A percentile compares a stretch with the other conserved stretches of the same genome.
These are phyloP conservation scores for Picea mariana DNA, from an alignment of 83 land plant species.

Conservation along the genomic window DNA sequence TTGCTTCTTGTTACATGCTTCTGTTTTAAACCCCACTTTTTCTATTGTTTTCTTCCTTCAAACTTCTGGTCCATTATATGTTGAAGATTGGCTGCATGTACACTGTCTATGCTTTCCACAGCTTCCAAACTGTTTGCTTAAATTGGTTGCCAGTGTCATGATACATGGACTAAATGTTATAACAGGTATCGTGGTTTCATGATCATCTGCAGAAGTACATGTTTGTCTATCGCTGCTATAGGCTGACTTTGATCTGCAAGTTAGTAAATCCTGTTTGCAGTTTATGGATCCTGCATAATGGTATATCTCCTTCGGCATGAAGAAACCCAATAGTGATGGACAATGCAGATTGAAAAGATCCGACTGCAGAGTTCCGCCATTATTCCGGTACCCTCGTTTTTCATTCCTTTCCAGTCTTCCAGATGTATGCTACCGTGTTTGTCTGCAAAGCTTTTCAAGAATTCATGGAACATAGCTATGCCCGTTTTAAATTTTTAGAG, in stretches of 20 bases:
- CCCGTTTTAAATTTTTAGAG: neutral
- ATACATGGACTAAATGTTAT: no score
- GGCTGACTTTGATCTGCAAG: constrained; percentile 1
- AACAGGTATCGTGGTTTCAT: no score
- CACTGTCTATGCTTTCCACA: neutral
- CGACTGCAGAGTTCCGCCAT: neutral
- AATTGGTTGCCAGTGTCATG: no score
- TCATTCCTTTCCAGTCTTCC: neutral
- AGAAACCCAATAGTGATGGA: neutral
- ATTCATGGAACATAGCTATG: neutral
- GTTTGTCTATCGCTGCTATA: constrained; percentile 1
- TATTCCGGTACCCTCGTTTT: neutral
- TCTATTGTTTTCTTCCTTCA: neutral
- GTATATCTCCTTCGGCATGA: neutral
- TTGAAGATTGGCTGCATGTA: neutral
- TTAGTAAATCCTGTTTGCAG: neutral
- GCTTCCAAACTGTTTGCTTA: neutral
- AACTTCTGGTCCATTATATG: neutral
- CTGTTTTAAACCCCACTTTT: neutral
- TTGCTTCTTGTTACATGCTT: neutral
- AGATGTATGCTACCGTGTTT: no score
- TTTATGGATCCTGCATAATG: neutral
- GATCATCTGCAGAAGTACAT: no score
- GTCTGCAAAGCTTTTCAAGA: neutral
- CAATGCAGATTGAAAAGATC: neutral